Evolutionary conservation across 108 stramenopile species (phyloP), one percentile per base, ranked within the genome.

Genomic region (Fragilaria crotonensis): DNA sequence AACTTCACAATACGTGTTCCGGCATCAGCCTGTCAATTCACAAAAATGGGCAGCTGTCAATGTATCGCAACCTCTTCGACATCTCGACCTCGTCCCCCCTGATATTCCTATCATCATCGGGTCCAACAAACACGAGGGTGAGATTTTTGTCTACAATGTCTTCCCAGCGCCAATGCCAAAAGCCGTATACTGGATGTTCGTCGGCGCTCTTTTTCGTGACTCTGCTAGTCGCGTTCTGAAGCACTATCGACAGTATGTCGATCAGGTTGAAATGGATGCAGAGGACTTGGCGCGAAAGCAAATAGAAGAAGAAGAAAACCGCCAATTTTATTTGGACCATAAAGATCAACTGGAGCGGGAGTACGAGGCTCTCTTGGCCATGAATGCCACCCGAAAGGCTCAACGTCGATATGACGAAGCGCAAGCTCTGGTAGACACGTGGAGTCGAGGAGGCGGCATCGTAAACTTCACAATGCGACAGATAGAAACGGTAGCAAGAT

Each of bases 71-170:
- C 87, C 87, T 7, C 63, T 89, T 30, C 67, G 78, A 20, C 64
- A 65, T 44, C 51, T 83, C 20, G 23, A 72, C 50, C 32, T 78
- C 4, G 68, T 87, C 21, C 79, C 79, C 1, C 79, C 80, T 50
- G 48, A 79, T 52, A 71, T 92, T 22, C 86, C 90, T 11, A 76
- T 92, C 22, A 69, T 92, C 30, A 70, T 92, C 19, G 90, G 90
- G 7, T 77, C 66, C 32, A 92, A 88, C 65, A 57, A 66, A 26
- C 74, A 88, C 49, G 90, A 92, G 59, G 90, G 90, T 29, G 78
- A 85, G 60, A 81, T 93, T 77, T 93, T 93, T 68, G 90, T 93
- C 2, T 81, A 89, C 65, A 41, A 60, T 1, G 90, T 87, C 5
- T 93, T 87, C 60, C 87, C 87, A 7, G 47, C 84, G 1, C 71